Evolutionary conservation across 768 basidiomycete species (phyloP).

Genomic region (Auricularia auricula-judae): DNA sequence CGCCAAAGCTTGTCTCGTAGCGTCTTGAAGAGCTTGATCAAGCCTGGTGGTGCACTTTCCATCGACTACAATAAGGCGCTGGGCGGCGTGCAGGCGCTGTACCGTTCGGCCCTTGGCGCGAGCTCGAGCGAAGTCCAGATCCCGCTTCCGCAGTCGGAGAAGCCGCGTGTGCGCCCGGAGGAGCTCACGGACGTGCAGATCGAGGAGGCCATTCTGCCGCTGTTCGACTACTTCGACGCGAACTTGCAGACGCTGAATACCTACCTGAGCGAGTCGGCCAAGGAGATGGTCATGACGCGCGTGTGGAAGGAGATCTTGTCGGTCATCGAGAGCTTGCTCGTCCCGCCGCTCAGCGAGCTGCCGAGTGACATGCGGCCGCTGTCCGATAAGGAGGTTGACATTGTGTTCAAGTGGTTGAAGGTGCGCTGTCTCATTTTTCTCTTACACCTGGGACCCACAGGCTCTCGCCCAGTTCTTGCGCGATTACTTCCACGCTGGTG

Average conservation of each 20-base stretch:
- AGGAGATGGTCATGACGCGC: conserved; percentile 83
- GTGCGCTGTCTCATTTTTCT: conserved; percentile 27
- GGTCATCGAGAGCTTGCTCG: conserved; percentile 76
- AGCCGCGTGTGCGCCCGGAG: conserved; percentile 66
- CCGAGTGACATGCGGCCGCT: conserved; percentile 86
- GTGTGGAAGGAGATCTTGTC: conserved; percentile 94
- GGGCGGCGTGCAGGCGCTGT: conserved; percentile 69
- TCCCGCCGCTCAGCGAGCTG: conserved; percentile 80
- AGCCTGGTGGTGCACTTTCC: conserved; percentile 36
- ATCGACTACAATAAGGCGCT: conserved; percentile 88
- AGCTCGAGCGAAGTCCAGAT: conserved; percentile 59
- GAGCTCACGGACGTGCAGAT: conserved; percentile 88
- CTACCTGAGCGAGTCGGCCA: conserved; percentile 70
- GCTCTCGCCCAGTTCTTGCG: conserved; percentile 59
- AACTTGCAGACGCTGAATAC: conserved; percentile 88
- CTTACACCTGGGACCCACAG: neutral
- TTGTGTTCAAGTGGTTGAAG: conserved; percentile 98
- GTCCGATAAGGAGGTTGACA: conserved; percentile 92
- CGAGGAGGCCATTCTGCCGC: conserved; percentile 78
- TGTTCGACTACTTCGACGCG: conserved; percentile 95
- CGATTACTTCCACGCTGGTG: conserved; percentile 91
- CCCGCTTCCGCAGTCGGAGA: conserved; percentile 63
- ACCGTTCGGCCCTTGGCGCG: conserved; percentile 67
- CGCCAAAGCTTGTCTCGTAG: conserved; percentile 71
- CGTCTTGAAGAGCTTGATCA: conserved; percentile 69